Percentiles rank a stretch among this genome's conserved stretches.
These are phyloP conservation scores for Venturia pyrina DNA, from an alignment of 2,329 filamentous ascomycete species.

Conservation along the genomic window DNA sequence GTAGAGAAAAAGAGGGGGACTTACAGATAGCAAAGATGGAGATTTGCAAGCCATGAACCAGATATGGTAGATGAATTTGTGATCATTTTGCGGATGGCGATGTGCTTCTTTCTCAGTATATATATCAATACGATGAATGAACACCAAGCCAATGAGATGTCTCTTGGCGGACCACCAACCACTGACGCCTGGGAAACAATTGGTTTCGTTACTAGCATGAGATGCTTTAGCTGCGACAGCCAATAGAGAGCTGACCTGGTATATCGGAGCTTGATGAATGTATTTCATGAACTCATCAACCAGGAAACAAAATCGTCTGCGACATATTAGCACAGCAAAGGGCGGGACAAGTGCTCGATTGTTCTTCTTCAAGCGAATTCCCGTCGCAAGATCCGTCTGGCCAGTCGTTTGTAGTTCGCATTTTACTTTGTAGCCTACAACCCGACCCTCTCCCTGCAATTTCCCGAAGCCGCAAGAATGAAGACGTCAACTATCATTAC, in stretches of 20 bases:
- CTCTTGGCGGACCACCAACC: background rate
- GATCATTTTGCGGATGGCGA: background rate
- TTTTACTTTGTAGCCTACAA: background rate
- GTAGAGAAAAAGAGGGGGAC: background rate
- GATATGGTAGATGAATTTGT: background rate
- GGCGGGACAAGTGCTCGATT: background rate
- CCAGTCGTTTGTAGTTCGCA: constrained; percentile 1
- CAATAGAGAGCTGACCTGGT: background rate
- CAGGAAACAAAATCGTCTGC: background rate
- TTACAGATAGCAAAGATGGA: background rate
- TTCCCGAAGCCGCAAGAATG: background rate
- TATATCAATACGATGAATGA: background rate
- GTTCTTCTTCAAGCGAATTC: background rate
- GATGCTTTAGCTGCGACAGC: constrained; percentile 1
- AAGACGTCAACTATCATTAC: background rate
- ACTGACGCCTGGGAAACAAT: background rate
- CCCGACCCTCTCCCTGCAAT: background rate
- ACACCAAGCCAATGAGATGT: background rate
- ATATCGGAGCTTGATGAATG: constrained; percentile 1
- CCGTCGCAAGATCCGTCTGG: background rate
- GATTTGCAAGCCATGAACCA: background rate
- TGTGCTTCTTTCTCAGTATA: background rate
- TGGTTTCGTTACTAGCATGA: background rate
- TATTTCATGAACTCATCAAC: background rate
- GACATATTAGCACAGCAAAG: background rate